Conservation (phyloP, 2,329 filamentous ascomycete species). For the Trichoderma guizhouense region DNA sequence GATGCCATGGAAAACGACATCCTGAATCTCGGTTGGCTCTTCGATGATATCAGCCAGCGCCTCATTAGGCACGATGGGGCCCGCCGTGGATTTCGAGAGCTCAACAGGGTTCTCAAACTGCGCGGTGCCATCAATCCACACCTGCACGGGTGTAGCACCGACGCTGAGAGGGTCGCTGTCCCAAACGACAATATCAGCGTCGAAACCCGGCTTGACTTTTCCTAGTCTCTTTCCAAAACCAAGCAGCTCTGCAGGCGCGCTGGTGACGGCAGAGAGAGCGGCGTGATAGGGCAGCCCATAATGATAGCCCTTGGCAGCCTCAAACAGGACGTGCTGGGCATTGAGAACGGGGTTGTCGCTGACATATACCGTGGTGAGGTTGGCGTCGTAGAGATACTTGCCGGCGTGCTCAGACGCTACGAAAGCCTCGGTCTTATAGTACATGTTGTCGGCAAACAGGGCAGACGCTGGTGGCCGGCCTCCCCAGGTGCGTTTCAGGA, state of each 20-base stretch:
- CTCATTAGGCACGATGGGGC: constrained; percentile 39
- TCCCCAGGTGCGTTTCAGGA: constrained; percentile 56
- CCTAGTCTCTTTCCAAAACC: constrained; percentile 57
- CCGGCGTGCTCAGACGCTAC: constrained; percentile 63
- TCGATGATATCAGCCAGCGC: constrained; percentile 41
- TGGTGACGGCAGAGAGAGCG: constrained; percentile 56
- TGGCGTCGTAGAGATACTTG: constrained; percentile 62
- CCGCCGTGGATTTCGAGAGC: constrained; percentile 46
- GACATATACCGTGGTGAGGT: constrained; percentile 65
- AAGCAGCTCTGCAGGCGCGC: constrained; percentile 55
- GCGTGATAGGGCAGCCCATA: constrained; percentile 61
- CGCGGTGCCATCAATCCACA: constrained; percentile 60
- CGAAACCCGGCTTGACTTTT: constrained; percentile 59
- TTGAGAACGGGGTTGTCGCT: constrained; percentile 69
- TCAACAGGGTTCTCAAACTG: constrained; percentile 53
- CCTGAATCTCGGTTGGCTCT: constrained; percentile 35
- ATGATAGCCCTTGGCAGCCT: constrained; percentile 57
- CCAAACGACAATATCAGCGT: constrained; percentile 61
- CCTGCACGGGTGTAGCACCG: constrained; percentile 57
- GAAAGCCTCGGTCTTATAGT: constrained; percentile 67
- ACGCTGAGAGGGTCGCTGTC: constrained; percentile 60
- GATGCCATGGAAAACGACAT: constrained; percentile 57
- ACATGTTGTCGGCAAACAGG: constrained; percentile 71
- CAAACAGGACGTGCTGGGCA: constrained; percentile 66
- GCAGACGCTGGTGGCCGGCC: constrained; percentile 53